Percentiles rank a stretch among this genome's conserved stretches.
phyloP scores from a whole-genome alignment of 495 filamentous ascomycete genomes.

The Xylaria curta region DNA sequence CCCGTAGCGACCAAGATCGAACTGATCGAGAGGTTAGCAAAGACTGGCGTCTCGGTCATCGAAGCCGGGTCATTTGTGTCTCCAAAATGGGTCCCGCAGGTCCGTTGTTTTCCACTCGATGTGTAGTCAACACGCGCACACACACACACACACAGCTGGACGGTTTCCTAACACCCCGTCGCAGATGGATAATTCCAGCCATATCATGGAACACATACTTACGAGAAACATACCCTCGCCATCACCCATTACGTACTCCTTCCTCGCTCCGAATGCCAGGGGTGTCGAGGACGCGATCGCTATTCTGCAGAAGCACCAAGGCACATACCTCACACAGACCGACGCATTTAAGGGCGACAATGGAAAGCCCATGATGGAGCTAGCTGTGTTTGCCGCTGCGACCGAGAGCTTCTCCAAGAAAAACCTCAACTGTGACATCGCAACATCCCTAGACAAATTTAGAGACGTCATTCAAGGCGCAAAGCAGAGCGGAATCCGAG shows the following conservation, averaged over 20 bases:
- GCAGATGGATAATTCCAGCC: constrained; percentile 90
- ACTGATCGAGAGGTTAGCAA: constrained; percentile 78
- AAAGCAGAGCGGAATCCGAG: constrained; percentile 71
- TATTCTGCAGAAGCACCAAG: constrained; percentile 48
- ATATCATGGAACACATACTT: constrained; percentile 79
- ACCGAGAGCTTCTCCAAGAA: constrained; percentile 89
- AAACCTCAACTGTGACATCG: constrained; percentile 91
- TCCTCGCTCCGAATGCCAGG: constrained; percentile 87
- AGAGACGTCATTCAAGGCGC: constrained; percentile 75
- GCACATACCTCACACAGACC: constrained; percentile 45
- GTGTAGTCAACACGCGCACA: constrained; percentile 3
- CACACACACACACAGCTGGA: constrained; percentile 16
- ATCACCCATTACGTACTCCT: constrained; percentile 82
- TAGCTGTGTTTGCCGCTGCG: constrained; percentile 91
- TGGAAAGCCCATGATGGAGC: constrained; percentile 64
- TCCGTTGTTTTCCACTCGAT: constrained; percentile 42
- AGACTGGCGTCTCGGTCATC: constrained; percentile 83
- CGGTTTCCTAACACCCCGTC: background rate
- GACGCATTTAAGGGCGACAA: constrained; percentile 37
- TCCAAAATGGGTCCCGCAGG: constrained; percentile 98
- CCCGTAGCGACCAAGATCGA: constrained; percentile 84
- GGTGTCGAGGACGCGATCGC: constrained; percentile 67
- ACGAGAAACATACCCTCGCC: constrained; percentile 69
- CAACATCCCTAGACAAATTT: constrained; percentile 79
- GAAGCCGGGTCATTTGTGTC: constrained; percentile 95